Base-by-base conservation (phyloP, 331 rosid species). In the Acacia pycnantha region DNA sequence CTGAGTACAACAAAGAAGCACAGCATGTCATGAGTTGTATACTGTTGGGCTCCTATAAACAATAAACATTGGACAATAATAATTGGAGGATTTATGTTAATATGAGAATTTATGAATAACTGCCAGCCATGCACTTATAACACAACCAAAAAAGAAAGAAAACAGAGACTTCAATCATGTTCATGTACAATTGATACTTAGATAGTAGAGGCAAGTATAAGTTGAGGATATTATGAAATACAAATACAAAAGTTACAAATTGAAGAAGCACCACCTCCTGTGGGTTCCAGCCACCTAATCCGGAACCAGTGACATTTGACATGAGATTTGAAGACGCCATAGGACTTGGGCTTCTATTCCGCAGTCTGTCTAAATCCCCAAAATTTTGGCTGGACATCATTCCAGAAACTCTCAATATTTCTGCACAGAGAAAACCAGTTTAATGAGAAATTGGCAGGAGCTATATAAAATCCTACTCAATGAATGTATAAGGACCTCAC, bases 311-410 rank as follows among this genome's bases (percentile, higher is more conserved):
- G 48, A 93, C 97, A 90, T 89, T 95, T 62, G 99, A 88, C 69
- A 93, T 90, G 73, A 91, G 91, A 71, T 86, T 91, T 74, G 98
- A 92, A 86, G 98, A 95, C 86, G 98, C 94, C 99, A 95, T 95
- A 54, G 99, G 99, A 87, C 99, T 95, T 64, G 99, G 98, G 82
- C 99, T 95, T 90, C 99, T 89, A 84, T 95, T 96, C 86, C 97
- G 92, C 77, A 93, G 90, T 81, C 99, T 91, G 81, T 95, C 99
- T 47, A 95, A 90, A 90, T 95, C 99, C 5, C 99, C 90, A 79
- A 93, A 92, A 88, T 97, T 96, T 89, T 93, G 99, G 89, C 90
- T 95, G 90, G 99, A 93, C 94, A 95, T 85, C 99, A 90, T 92
- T 85, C 97, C 97, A 82, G 99, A 93, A 84, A 93, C 98, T 74